Percentiles rank a stretch among this genome's conserved stretches.
Conservation (phyloP, 176 grass and related monocot species). For the Oryza australiensis region DNA sequence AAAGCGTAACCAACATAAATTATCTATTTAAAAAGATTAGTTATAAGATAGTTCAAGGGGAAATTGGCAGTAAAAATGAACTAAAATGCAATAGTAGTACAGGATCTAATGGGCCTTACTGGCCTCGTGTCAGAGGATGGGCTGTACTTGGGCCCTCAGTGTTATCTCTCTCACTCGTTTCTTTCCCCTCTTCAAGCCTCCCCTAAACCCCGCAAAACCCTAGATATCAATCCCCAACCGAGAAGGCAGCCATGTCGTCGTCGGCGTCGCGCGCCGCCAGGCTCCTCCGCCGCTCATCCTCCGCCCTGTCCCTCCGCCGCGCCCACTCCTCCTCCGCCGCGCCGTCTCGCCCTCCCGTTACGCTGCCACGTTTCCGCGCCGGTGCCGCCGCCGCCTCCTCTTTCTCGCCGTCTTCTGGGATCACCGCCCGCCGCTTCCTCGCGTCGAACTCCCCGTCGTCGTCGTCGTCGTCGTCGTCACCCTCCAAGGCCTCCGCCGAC, state of each 20-base stretch:
- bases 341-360: constrained; percentile 5
- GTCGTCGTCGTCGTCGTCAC: neutral
- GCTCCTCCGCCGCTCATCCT: constrained; percentile 49
- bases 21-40: too few species aligned
- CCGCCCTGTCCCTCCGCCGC: constrained; percentile 4
- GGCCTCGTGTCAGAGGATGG: too few species aligned
- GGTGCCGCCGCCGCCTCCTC: neutral
- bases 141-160: neutral
- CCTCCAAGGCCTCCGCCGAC: constrained; percentile 53
- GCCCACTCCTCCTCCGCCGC: constrained; percentile 15
- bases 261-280: constrained; percentile 44
- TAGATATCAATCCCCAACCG: neutral
- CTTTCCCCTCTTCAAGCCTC: neutral
- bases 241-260: constrained; percentile 9
- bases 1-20: too few species aligned
- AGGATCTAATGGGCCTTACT: too few species aligned
- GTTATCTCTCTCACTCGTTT: neutral
- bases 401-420: neutral
- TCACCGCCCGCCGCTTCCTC: constrained; percentile 39
- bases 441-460: constrained; percentile 20
- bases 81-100: too few species aligned
- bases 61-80: too few species aligned
- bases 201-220: constrained; percentile 45
- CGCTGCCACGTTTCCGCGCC: constrained; percentile 16
- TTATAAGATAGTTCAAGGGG: too few species aligned